Conservation (phyloP, 305 asterid genomes). For the Fraxinus platypoda region DNA sequence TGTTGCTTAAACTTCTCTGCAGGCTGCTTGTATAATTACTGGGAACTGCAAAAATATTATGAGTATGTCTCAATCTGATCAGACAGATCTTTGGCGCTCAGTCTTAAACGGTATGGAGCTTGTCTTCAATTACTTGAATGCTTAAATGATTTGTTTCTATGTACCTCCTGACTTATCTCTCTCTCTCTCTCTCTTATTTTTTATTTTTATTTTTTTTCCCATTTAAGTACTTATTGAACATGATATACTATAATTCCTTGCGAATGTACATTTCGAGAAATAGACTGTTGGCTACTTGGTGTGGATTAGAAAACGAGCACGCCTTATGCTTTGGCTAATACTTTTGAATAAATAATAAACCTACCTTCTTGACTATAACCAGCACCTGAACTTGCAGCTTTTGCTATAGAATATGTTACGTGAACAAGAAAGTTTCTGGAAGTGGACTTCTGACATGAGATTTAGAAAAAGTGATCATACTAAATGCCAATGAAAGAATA, state of each 20-base stretch:
- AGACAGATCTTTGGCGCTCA: conserved; percentile 86
- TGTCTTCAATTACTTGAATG: conserved; percentile 35
- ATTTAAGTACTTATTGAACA: conserved; percentile 6
- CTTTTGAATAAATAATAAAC: not conserved
- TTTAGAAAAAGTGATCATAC: not conserved
- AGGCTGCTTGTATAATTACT: conserved; percentile 86
- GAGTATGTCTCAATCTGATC: conserved; percentile 94
- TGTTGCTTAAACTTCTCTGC: conserved; percentile 32
- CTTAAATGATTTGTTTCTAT: not conserved
- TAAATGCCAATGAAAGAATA: not conserved
- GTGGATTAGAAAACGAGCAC: not conserved
- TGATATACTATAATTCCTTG: conserved; percentile 16
- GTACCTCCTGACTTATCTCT: not conserved
- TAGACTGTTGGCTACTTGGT: not conserved
- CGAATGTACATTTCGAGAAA: not conserved
- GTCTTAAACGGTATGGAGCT: conserved; percentile 62
- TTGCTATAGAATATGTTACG: not conserved
- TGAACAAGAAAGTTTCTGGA: conserved; percentile 9
- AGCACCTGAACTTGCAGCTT: conserved; percentile 6
- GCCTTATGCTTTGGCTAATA: conserved; percentile 10
- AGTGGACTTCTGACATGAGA: conserved; percentile 4
- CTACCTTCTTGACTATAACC: not conserved
- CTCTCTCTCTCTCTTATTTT: not conserved
- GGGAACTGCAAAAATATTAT: conserved; percentile 95
- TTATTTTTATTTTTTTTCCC: too few species aligned